Conservation (phyloP, 2,329 filamentous ascomycete genomes). For the Arthroderma sp. region DNA sequence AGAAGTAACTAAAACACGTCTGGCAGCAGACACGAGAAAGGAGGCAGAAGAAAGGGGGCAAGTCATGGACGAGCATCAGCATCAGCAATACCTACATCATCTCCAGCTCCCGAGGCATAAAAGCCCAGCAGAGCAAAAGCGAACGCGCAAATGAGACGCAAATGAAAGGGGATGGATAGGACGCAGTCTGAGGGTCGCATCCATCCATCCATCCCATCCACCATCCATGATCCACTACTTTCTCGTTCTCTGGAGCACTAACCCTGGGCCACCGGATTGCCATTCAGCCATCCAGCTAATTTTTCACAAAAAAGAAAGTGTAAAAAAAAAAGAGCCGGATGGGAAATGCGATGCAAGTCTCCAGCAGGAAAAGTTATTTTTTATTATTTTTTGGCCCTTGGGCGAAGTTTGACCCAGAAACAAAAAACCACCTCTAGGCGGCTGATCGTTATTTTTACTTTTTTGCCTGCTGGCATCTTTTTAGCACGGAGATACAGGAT, state of each 20-base stretch:
- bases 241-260: constrained; percentile 5
- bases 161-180: constrained; percentile 3
- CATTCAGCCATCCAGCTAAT: constrained; percentile 5
- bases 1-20: constrained; percentile 4
- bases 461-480: neutral
- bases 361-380: constrained; percentile 5
- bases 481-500: neutral
- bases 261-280: constrained; percentile 5
- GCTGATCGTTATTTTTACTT: constrained; percentile 6
- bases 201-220: constrained; percentile 5
- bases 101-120: neutral
- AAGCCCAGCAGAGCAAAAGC: neutral
- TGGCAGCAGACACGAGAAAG: constrained; percentile 2
- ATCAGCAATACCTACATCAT: neutral
- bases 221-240: constrained; percentile 2
- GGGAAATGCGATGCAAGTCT: constrained; percentile 2
- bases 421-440: constrained; percentile 3
- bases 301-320: constrained; percentile 5
- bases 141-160: constrained; percentile 4
- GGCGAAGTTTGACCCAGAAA: constrained; percentile 3
- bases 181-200: constrained; percentile 4
- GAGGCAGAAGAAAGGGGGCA: constrained; percentile 3
- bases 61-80: constrained; percentile 1
- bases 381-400: constrained; percentile 4
- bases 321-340: constrained; percentile 3